Base-by-base conservation (phyloP, 2,329 filamentous ascomycete genomes). In the Berkeleyomyces rouxiae region DNA sequence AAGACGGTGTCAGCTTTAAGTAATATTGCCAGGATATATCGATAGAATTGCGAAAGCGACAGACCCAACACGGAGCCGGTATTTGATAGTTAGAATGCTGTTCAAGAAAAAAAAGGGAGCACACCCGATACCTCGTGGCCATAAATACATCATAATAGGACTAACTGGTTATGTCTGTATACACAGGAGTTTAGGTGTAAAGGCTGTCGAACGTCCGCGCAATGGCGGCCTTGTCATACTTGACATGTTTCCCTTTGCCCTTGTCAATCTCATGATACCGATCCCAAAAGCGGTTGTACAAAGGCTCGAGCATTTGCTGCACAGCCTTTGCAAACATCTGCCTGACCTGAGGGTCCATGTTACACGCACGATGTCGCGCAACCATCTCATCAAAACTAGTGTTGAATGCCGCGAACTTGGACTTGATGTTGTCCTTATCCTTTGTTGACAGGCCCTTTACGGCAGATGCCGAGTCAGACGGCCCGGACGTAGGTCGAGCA, bases 241-340 rank as follows among this genome's bases (percentile, higher is more conserved):
- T 96, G 72, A 95, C 90, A 74, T 97, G 95, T 74, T 99, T 99
- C 68, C 92, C 92, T 75, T 91, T 95, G 65, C 93, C 93, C 77
- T 96, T 96, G 75, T 97, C 92, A 67, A 97, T 85, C 74, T 97
- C 93, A 72, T 96, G 91, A 72, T 99, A 99, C 37, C 92, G 82
- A 74, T 97, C 93, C 84, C 90, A 97, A 75, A 99, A 99, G 55
- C 93, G 82, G 66, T 87, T 87, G 75, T 99, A 99, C 11, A 99
- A 79, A 62, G 92, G 91, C 75, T 97, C 92, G 63, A 99, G 85
- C 75, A 96, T 89, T 68, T 86, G 85, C 72, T 93, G 89, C 66
- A 97, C 86, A 70, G 96, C 91, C 68, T 86, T 84, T 13, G 84
- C 85, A 69, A 97, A 81, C 74, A 87, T 83, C 66, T 83, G 80